A percentile compares a stretch with the other conserved stretches of the same genome.
phyloP scores from a whole-genome alignment of 208 protist genomes.

The Endotrypanum monterogeii region DNA sequence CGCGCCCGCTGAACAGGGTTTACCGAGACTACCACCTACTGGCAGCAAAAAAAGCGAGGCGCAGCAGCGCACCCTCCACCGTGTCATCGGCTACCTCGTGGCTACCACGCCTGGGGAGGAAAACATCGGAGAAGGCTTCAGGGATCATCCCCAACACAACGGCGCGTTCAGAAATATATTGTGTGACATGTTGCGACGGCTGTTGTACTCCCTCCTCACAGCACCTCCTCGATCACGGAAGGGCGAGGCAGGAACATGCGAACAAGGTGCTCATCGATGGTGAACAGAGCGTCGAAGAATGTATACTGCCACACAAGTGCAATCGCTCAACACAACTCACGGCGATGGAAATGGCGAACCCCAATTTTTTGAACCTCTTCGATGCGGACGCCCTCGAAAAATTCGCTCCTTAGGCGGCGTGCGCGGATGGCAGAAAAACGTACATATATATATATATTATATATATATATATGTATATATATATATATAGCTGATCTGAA shows the following conservation, averaged over 20 bases:
- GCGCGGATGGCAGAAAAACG: neutral
- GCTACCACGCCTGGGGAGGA: slow-evolving; percentile 10
- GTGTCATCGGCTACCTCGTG: neutral
- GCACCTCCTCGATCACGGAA: no score
- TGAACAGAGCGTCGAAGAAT: slow-evolving; percentile 22
- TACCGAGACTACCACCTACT: slow-evolving; percentile 14
- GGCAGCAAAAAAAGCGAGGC: slow-evolving; percentile 1
- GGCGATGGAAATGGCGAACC: slow-evolving; percentile 35
- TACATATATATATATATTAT: neutral
- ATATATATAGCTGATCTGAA: neutral
- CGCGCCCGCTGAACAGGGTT: slow-evolving; percentile 7
- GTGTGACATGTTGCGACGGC: neutral
- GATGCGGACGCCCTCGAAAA: slow-evolving; percentile 6
- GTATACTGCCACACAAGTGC: slow-evolving; percentile 21
- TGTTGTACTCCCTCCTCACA: neutral
- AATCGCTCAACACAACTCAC: slow-evolving; percentile 23
- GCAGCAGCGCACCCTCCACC: neutral
- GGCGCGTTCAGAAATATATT: neutral
- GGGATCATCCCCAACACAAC: neutral
- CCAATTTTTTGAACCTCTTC: slow-evolving; percentile 43
- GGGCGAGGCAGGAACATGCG: neutral
- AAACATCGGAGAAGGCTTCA: neutral
- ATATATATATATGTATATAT: neutral
- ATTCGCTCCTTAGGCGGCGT: slow-evolving; percentile 5
- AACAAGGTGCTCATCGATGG: slow-evolving; percentile 1